Percentiles rank a stretch among this genome's conserved stretches.
phyloP scores from a whole-genome alignment of 73 alveolate genomes.

The Uronychia binucleata region DNA sequence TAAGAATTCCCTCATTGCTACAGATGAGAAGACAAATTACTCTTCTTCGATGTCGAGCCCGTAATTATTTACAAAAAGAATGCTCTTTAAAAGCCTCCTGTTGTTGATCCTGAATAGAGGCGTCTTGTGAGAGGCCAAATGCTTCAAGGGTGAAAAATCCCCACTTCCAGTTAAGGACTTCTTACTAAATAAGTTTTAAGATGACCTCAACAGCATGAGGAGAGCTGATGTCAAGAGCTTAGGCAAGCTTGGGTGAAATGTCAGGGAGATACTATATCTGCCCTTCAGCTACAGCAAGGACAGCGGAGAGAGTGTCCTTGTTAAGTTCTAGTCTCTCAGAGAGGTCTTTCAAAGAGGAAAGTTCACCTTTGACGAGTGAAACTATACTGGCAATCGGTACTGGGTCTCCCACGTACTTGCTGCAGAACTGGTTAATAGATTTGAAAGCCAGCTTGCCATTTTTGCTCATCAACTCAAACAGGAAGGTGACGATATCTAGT shows the following conservation, averaged over 20 bases:
- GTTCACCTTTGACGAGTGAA: background rate
- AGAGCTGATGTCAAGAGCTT: background rate
- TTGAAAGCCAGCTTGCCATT: background rate
- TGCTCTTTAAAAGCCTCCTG: background rate
- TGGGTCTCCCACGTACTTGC: background rate
- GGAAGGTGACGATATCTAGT: background rate
- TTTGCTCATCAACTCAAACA: background rate
- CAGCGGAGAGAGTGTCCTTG: background rate
- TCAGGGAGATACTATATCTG: background rate
- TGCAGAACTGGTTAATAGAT: background rate
- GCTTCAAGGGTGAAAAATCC: background rate
- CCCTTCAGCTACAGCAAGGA: background rate
- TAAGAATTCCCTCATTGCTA: background rate
- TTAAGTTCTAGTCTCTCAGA: background rate
- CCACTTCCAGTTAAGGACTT: background rate
- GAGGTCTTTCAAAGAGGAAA: background rate
- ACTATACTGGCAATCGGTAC: background rate
- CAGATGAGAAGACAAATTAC: background rate
- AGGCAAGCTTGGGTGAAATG: background rate
- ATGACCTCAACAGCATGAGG: background rate
- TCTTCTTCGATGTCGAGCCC: background rate
- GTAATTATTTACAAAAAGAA: background rate
- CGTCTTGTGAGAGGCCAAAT: background rate
- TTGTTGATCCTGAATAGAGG: background rate
- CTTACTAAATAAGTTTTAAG: background rate